phyloP scores from a whole-genome alignment of 169 alveolate species.

The Perkinsus marinus region DNA sequence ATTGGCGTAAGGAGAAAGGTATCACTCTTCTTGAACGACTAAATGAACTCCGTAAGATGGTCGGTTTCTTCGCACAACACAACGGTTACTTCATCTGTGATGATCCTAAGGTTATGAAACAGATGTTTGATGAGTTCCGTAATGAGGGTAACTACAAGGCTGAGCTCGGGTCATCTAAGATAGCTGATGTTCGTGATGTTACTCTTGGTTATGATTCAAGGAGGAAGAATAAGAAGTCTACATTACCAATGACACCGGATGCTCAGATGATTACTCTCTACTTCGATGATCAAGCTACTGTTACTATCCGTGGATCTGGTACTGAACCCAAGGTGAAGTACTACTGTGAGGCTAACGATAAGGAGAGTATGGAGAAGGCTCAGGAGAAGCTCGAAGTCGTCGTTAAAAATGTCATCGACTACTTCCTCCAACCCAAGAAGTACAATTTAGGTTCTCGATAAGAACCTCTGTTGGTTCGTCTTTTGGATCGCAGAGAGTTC shows the following conservation, averaged over 20 bases:
- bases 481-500: no score
- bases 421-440: constrained; percentile 34
- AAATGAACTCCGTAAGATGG: constrained; percentile 15
- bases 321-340: constrained; percentile 48
- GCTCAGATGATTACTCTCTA: constrained; percentile 38
- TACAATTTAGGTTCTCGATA: not conserved
- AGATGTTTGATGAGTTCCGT: constrained; percentile 35
- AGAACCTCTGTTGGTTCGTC: no score
- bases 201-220: constrained; percentile 41
- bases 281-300: constrained; percentile 29
- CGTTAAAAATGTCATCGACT: constrained; percentile 31
- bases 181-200: constrained; percentile 30
- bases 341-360: constrained; percentile 21
- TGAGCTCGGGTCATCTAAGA: constrained; percentile 25
- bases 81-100: constrained; percentile 31
- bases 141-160: constrained; percentile 20
- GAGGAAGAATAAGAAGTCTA: constrained; percentile 26
- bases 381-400: constrained; percentile 24
- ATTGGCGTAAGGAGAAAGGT: not conserved
- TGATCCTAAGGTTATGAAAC: constrained; percentile 20
- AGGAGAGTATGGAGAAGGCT: constrained; percentile 29
- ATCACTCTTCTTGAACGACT: constrained; percentile 18
- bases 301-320: constrained; percentile 37
- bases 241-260: constrained; percentile 31
- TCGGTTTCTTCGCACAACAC: constrained; percentile 32